These are phyloP conservation scores for Diaporthe humulicola DNA, from an alignment of 2,329 filamentous ascomycete genomes.

Conservation along the genomic window DNA sequence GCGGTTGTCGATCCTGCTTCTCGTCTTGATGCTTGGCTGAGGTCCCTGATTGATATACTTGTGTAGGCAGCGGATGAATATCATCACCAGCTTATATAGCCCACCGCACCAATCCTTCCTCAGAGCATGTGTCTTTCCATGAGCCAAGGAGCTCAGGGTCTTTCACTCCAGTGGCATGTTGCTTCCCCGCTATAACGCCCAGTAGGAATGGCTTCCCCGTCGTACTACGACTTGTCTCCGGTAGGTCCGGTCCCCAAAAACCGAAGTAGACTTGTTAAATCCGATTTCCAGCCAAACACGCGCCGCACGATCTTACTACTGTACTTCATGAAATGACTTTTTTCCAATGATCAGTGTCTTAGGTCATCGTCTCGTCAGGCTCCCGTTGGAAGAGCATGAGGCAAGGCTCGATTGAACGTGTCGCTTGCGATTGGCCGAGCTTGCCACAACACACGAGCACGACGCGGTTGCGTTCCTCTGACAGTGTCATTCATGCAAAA, in stretches of 20 bases:
- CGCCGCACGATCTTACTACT: neutral
- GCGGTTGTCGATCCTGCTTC: neutral
- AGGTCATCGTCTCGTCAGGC: too few species aligned
- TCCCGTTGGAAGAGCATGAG: too few species aligned
- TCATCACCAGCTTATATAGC: neutral
- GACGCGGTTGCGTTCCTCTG: neutral
- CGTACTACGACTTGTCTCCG: neutral
- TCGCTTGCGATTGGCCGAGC: constrained; percentile 5
- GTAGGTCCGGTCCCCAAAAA: constrained; percentile 1
- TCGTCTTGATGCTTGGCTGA: neutral
- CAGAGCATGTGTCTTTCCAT: neutral
- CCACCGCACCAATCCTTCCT: neutral
- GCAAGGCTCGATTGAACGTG: neutral
- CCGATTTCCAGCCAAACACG: neutral
- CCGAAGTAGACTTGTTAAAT: constrained; percentile 7
- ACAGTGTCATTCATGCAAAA: neutral
- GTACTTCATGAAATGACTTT: too few species aligned
- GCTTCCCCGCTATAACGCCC: neutral
- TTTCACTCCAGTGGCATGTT: neutral
- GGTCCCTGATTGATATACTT: neutral
- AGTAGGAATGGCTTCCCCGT: neutral
- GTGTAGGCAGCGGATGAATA: neutral
- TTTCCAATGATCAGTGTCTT: neutral
- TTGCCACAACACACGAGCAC: neutral
- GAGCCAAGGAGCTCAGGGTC: neutral